Percentiles rank a stretch among this genome's conserved stretches.
Conservation (phyloP, 75 land plant genomes). For the Pseudotsuga menziesii region DNA sequence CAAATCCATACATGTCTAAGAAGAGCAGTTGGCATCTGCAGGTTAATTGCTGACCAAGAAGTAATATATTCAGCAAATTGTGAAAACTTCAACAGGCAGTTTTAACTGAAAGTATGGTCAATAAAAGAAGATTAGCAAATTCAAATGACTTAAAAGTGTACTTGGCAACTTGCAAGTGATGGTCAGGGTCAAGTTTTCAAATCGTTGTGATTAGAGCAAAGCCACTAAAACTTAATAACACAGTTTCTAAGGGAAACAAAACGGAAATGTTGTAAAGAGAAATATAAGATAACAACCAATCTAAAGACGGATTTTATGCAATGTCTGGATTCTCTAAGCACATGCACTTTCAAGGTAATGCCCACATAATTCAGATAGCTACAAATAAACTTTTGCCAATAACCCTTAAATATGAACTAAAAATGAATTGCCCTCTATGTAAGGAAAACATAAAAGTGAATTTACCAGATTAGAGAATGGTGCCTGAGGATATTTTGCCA, state of each 20-base stretch:
- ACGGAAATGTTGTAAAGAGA: not conserved
- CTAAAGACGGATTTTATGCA: not conserved
- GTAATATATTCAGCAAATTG: not conserved
- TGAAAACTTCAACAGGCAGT: not conserved
- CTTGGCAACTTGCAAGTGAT: not conserved
- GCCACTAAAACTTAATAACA: not conserved
- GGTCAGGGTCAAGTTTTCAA: not conserved
- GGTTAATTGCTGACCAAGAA: not conserved
- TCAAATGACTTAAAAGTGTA: too few relatives aligned
- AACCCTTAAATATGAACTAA: not conserved
- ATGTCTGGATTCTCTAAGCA: not conserved
- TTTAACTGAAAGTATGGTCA: too few relatives aligned
- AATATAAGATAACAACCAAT: not conserved
- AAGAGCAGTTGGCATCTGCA: not conserved
- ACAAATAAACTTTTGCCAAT: not conserved
- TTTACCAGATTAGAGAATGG: constrained; percentile 61
- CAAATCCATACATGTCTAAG: not conserved
- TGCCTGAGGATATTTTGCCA: constrained; percentile 58
- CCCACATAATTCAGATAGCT: not conserved
- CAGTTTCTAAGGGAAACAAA: not conserved
- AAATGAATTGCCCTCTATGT: not conserved
- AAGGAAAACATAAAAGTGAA: not conserved
- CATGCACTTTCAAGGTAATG: not conserved
- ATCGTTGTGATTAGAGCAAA: not conserved
- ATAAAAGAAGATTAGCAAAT: too few relatives aligned